Evolutionary conservation across 805 yeast genomes (phyloP), one percentile per base, ranked within the genome.

Genomic region (Cyberlindnera veronae): DNA sequence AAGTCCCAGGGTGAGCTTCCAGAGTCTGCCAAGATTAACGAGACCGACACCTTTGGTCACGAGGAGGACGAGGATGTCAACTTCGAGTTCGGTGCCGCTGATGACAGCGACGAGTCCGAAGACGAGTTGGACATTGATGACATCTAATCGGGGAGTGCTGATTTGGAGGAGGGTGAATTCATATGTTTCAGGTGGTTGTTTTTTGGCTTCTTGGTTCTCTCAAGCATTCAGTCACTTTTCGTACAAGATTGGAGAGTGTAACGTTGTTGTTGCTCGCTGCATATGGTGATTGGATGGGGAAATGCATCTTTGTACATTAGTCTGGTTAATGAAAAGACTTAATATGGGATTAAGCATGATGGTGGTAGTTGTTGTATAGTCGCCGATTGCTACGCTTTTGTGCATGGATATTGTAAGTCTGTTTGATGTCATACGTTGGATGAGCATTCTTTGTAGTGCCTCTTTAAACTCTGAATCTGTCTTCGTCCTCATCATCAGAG

Each of bases 11-110:
- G 99, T 55, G 99, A 93, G 70, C 77, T 93, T 57, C 99, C 99
- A 49, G 98, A 93, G 67, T 77, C 82, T 54, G 97, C 98, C 46
- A 87, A 88, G 74, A 93, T 93, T 66, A 90, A 91, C 69, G 99
- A 93, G 74, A 89, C 95, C 51, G 97, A 91, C 65, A 88, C 95
- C 49, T 90, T 88, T 62, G 97, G 95, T 63, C 91, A 81, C 64
- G 98, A 89, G 55, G 95, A 89, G 35, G 98, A 90, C 47, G 98
- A 90, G 55, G 99, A 93, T 58, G 95, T 89, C 64, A 91, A 91
- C 79, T 89, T 91, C 68, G 98, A 91, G 72, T 93, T 93, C 68
- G 98, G 96, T 66, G 90, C 84, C 61, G 95, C 86, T 47, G 88
- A 85, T 50, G 89, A 79, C 44, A 85, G 77, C 40, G 89, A 79